A percentile compares a stretch with the other conserved stretches of the same genome.
phyloP scores from a whole-genome alignment of 345 rosid species.

The Streptanthus diversifolius region DNA sequence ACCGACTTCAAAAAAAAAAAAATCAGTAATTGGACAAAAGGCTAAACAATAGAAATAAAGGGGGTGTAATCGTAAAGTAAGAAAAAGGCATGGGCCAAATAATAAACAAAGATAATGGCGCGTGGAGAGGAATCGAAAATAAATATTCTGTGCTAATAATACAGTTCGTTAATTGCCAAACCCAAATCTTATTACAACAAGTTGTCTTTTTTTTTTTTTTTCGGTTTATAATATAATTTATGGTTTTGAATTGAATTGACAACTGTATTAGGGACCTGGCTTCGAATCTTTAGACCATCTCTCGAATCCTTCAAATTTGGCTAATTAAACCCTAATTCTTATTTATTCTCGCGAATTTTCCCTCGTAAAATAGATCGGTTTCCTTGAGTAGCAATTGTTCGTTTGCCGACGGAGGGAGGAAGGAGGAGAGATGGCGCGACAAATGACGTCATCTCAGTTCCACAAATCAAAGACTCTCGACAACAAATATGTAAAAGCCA shows the following conservation, averaged over 20 bases:
- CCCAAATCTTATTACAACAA: background rate
- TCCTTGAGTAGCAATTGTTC: conserved; percentile 18
- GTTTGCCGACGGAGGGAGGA: background rate
- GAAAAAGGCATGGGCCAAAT: background rate
- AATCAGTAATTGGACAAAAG: background rate
- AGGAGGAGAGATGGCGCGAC: conserved; percentile 28
- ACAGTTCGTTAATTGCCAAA: background rate
- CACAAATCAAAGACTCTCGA: conserved; percentile 85
- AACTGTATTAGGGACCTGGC: conserved; percentile 22
- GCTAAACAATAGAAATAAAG: background rate
- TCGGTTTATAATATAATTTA: background rate
- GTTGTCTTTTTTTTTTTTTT: background rate
- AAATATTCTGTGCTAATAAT: background rate
- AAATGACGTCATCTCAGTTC: conserved; percentile 56
- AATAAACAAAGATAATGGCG: conserved; percentile 3
- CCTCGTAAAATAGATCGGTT: conserved; percentile 29
- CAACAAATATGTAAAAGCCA: conserved; percentile 71
- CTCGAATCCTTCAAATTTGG: conserved; percentile 12
- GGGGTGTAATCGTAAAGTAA: background rate
- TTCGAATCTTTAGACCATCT: background rate
- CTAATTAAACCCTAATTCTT: conserved; percentile 18
- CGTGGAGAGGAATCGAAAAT: background rate
- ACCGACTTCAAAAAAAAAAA: background rate
- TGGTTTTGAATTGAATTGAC: background rate
- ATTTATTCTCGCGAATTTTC: background rate